Evolutionary conservation across 768 basidiomycete genomes (phyloP).

Genomic region (Pulveroboletus sp.): DNA sequence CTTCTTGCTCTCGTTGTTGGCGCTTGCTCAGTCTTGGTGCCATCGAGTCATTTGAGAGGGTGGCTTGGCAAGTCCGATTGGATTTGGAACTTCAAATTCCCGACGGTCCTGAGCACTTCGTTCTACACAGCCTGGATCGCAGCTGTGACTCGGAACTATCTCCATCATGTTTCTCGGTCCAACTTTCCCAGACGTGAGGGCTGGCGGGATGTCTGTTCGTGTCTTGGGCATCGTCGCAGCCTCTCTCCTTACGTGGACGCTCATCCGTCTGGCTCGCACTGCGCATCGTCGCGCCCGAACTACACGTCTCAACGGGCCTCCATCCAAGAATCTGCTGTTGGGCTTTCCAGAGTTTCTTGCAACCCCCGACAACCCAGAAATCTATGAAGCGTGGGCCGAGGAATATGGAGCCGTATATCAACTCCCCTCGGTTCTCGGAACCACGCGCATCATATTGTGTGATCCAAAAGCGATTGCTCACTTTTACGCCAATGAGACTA

Average conservation of each 20-base stretch:
- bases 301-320: background rate
- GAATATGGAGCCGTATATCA: background rate
- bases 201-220: background rate
- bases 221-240: conserved; percentile 10
- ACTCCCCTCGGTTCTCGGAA: background rate
- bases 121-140: too few species aligned
- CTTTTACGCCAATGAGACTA: background rate
- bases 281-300: conserved; percentile 5
- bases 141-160: too few species aligned
- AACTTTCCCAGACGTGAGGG: background rate
- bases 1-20: conserved; percentile 82
- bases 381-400: background rate
- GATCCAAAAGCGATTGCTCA: background rate
- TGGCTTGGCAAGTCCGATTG: too few species aligned
- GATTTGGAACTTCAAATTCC: too few species aligned
- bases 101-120: too few species aligned
- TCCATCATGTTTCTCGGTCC: too few species aligned
- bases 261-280: conserved; percentile 11
- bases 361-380: background rate
- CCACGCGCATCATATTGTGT: background rate
- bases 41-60: conserved; percentile 36
- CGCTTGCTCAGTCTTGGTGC: conserved; percentile 76
- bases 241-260: conserved; percentile 14
- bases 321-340: background rate
- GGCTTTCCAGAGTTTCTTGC: background rate